Base-by-base conservation (phyloP, 2,329 filamentous ascomycete species). In the Stenocarpella maydis region DNA sequence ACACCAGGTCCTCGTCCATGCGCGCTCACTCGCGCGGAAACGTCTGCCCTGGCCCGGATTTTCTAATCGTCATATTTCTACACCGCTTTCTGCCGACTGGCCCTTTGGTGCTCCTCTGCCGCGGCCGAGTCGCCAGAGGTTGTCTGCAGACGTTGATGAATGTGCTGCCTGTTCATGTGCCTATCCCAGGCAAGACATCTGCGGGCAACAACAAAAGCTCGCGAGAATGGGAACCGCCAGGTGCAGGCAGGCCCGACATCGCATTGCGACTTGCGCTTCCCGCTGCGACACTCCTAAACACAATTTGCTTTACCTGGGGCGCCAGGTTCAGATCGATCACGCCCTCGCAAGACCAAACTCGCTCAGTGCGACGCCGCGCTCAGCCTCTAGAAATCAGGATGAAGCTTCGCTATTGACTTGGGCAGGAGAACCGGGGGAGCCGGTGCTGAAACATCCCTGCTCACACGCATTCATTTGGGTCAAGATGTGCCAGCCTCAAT, bases 1-100 rank as follows among this genome's bases (percentile, higher is more conserved):
- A 31, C 19, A 9, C 14, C 28, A 31, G 24, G 28, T 37, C 41
- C 28, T 19, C 41, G 17, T 34, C 19, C 26, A 61, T 61, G 55
- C 55, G 55, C 55, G 34, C 41, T 61, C 55, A 21, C 55, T 61
- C n/a, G 55, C 55, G 34, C 47, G 41, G 55, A 47, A n/a, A 47
- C 26, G 26, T 61, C 14, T 34, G 55, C 26, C 6, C 55, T 61
- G 26, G 21, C 34, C 55, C 39, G 41, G 31, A 54, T 31, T 34
- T 31, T 26, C 24, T 12, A 47, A n/a, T n/a, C n/a, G n/a, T 61
- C 24, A 7, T 31, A 14, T 0, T 28, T n/a, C n/a, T 41, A 45
- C 55, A 61, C 55, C 55, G 55, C 55, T 34, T 47, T 61, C 55
- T 45, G 39, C 55, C 55, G 45, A 17, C 41, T 19, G 41, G 19